Evolutionary conservation across 2,329 filamentous ascomycete genomes (phyloP).

Genomic region (Niveomyces coronatus): DNA sequence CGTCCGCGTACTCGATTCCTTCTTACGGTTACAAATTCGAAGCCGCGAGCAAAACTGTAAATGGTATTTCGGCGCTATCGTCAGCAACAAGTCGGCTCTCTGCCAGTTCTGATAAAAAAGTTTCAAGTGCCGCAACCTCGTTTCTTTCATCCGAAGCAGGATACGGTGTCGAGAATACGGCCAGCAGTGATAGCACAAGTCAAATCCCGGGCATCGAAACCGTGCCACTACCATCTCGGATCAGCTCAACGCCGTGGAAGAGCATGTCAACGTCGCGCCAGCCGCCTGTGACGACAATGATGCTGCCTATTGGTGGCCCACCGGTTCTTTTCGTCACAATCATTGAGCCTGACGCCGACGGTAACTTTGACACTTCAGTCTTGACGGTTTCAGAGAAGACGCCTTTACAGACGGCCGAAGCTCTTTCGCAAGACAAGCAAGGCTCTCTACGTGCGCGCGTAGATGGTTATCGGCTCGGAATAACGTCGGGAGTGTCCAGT

Average conservation of each 20-base stretch:
- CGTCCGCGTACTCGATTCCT: not conserved
- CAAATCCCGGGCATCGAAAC: conserved; percentile 5
- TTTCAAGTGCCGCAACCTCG: not conserved
- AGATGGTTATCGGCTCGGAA: conserved; percentile 3
- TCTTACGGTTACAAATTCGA: conserved; percentile 5
- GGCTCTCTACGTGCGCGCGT: not conserved
- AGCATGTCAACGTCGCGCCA: not conserved
- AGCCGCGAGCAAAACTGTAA: not conserved
- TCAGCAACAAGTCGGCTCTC: not conserved
- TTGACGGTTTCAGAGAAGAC: conserved; percentile 11
- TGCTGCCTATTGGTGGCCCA: conserved; percentile 5
- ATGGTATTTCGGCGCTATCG: not conserved
- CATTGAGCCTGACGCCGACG: conserved; percentile 14
- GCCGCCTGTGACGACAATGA: conserved; percentile 1
- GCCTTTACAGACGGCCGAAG: conserved; percentile 9
- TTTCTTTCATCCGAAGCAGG: conserved; percentile 3
- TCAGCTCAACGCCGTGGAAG: not conserved
- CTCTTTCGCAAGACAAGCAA: not conserved
- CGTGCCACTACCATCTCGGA: not conserved
- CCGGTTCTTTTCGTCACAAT: conserved; percentile 15
- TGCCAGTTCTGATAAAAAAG: not conserved
- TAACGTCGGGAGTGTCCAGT: not conserved
- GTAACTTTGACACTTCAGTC: conserved; percentile 14
- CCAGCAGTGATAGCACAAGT: conserved; percentile 4
- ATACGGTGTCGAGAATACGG: not conserved